Base-by-base conservation (phyloP, 345 rosid genomes). In the Gossypioides kirkii region DNA sequence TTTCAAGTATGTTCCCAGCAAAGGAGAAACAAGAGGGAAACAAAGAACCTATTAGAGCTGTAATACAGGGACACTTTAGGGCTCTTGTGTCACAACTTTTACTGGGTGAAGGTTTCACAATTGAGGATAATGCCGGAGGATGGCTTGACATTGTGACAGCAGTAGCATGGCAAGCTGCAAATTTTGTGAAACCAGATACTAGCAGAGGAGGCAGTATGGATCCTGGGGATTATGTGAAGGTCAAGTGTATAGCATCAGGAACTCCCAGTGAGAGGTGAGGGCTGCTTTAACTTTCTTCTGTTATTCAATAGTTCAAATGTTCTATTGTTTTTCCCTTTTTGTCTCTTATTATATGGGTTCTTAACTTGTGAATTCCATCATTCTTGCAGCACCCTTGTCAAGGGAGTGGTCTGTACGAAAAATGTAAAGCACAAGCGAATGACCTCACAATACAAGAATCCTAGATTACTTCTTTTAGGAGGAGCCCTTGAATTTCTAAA, bases 131-230 rank as follows among this genome's bases (percentile, higher is more conserved):
- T 74, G 66, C 70, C 53, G 94, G 81, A 18, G 89, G 86, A 78
- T 96, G 99, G 99, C 84, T 91, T 70, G 95, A 90, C 80, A 84
- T 90, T 72, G 86, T 96, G 74, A 88, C 98, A 9, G 55, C 78
- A 72, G 49, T 93, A 75, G 96, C 99, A 13, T 91, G 94, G 97
- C 96, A 93, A 84, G 98, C 98, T 79, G 99, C 99, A 0, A 91
- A 76, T 78, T 96, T 86, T 79, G 96, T 96, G 74, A 96, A 90
- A 80, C 99, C 99, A 12, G 97, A 96, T 82, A 96, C 97, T 73
- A 90, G 97, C 82, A 87, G 80, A 74, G 99, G 98, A 26, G 99
- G 98, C 76, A 96, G 98, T 83, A 96, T 96, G 99, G 99, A 96
- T 83, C 99, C 99, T 4, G 90, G 77, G 69, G 82, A 96, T 74